A percentile compares a stretch with the other conserved stretches of the same genome.
Evolutionary conservation across 139 green algal species (phyloP).

Genomic region (Auxenochlorella protothecoides): DNA sequence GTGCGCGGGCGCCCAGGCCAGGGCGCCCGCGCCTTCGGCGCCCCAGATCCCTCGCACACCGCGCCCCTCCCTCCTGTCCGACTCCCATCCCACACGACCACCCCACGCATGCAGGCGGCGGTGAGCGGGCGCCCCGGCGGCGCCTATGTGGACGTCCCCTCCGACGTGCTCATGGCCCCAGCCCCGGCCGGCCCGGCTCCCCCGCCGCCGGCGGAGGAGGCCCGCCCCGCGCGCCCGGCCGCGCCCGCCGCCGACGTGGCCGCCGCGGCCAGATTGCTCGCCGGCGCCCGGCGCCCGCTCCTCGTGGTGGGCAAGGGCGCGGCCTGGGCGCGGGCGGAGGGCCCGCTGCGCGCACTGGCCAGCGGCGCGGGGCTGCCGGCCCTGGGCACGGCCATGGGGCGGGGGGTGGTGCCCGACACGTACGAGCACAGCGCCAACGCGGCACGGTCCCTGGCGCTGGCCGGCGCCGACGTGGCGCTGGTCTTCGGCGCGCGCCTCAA

Average conservation of each 20-base stretch:
- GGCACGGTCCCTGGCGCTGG: conserved; percentile 49
- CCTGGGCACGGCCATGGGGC: conserved; percentile 63
- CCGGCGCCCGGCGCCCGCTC: conserved; percentile 39
- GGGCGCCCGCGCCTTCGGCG: no score
- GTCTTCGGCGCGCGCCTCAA: conserved; percentile 64
- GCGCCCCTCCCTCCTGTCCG: no score
- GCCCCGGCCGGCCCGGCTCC: not conserved
- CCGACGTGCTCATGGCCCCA: conserved; percentile 45
- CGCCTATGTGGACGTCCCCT: conserved; percentile 65
- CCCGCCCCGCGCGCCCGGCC: not conserved
- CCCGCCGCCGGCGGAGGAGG: not conserved
- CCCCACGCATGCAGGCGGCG: conserved; percentile 15
- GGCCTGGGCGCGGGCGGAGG: conserved; percentile 34
- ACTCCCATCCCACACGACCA: no score
- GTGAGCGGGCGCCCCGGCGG: conserved; percentile 44
- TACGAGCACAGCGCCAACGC: conserved; percentile 43
- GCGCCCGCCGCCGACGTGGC: conserved; percentile 10
- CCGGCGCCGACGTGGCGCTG: conserved; percentile 53
- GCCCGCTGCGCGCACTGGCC: conserved; percentile 31
- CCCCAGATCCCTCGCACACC: no score
- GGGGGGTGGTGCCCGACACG: conserved; percentile 60
- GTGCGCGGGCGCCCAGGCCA: no score
- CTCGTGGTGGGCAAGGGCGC: conserved; percentile 66
- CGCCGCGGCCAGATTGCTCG: conserved; percentile 25
- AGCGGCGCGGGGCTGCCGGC: conserved; percentile 47